Evolutionary conservation across 2,329 filamentous ascomycete species (phyloP), one percentile per base, ranked within the genome.

Genomic region (Biscogniauxia marginata): DNA sequence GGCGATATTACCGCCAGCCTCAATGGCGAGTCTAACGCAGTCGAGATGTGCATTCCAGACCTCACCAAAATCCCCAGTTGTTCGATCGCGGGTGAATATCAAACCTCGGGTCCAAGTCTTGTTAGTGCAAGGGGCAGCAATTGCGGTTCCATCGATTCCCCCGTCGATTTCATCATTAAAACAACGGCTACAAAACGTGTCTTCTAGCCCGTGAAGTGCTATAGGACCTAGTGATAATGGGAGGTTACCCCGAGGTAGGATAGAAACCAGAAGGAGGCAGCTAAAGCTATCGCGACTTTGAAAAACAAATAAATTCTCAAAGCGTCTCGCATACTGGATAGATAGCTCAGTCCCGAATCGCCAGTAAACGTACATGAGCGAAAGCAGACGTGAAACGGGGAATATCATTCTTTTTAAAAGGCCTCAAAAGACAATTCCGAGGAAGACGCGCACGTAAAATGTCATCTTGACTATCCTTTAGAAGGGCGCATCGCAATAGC

Each of bases 11-110:
- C 78, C 77, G 53, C 78, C 78, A 45, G 77, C 74, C 67, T 79
- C 75, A 25, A 80, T 78, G 13, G 75, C 76, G 51, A 76, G 73
- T 46, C 77, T 72, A 20, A 80, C 64, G 63, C 78, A 80, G 55
- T 73, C 74, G 51, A 80, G 64, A 34, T 77, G 67, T n/a, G 73
- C 74, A 59, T 77, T 77, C 56, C 77, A 74, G 18, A 79, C 73
- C 51, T 74, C 71, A 5, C 70, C 75, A n/a, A 80, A 63, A 4
- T 75, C 77, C 3, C 77, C 79, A 2, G 73, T 67, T 5, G 72
- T 68, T n/a, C 74, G 68, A 18, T 74, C 73, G 55, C 79, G 78
- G 19, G 73, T 71, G 63, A 80, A 71, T 19, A 79, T 65, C 39
- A 80, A 62, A 3, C 73, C 74, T 1, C 70, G 66, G 1, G 68